Percentiles rank a stretch among this genome's conserved stretches.
Evolutionary conservation across 768 basidiomycete genomes (phyloP).

Genomic region (Leccinum truebloodii): DNA sequence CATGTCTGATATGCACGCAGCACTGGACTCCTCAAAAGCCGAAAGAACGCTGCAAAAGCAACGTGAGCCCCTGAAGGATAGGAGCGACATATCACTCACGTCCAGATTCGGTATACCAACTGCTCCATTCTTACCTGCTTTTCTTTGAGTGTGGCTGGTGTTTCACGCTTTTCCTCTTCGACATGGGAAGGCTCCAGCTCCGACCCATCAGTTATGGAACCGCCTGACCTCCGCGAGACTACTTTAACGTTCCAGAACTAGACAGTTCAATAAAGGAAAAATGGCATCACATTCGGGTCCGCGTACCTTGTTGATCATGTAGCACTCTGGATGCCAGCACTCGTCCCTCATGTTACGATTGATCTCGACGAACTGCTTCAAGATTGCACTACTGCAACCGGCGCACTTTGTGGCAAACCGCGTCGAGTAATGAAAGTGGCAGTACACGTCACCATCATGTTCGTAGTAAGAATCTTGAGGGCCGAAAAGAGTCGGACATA

Average conservation of each 20-base stretch:
- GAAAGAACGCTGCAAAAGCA: constrained; percentile 71
- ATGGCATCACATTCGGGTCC: background rate
- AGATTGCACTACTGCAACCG: constrained; percentile 93
- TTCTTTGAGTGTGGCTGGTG: constrained; percentile 76
- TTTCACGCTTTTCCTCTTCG: constrained; percentile 82
- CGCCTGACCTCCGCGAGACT: constrained; percentile 69
- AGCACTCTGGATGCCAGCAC: constrained; percentile 99
- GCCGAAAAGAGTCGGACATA: constrained; percentile 94
- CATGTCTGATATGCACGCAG: constrained; percentile 99
- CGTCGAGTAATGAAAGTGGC: constrained; percentile 99
- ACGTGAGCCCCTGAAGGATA: constrained; percentile 9
- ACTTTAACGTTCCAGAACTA: constrained; percentile 99
- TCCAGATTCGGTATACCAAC: constrained; percentile 98
- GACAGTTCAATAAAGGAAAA: constrained; percentile 12
- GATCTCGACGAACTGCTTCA: constrained; percentile 99
- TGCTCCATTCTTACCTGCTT: constrained; percentile 95
- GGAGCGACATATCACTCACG: constrained; percentile 51
- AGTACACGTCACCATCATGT: constrained; percentile 96
- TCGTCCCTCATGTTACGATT: constrained; percentile 98
- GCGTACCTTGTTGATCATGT: constrained; percentile 98
- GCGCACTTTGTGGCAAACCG: constrained; percentile 98
- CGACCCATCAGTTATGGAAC: constrained; percentile 54
- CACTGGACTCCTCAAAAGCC: constrained; percentile 98
- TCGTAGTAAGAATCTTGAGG: constrained; percentile 99
- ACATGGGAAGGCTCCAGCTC: constrained; percentile 55